Percentiles rank a stretch among this genome's conserved stretches.
Evolutionary conservation across 768 basidiomycete genomes (phyloP).

Genomic region (Albatrellus ellisii): DNA sequence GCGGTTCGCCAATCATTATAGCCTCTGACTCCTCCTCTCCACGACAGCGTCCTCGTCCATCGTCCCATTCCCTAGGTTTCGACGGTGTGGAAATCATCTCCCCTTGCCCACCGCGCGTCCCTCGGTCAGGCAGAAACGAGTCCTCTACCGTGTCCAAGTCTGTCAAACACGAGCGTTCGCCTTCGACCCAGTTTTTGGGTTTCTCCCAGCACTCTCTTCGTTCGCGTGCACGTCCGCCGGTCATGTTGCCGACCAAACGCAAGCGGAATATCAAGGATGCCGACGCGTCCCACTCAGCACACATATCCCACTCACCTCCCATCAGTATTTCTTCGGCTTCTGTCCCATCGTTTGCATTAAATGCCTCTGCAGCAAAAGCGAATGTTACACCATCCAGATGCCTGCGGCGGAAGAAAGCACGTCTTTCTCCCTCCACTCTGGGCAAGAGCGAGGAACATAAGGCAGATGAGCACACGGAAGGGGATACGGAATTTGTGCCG

Average conservation of each 20-base stretch:
- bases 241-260: conserved; percentile 5
- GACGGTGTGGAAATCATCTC: background rate
- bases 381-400: background rate
- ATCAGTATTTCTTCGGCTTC: too few species aligned
- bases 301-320: too few species aligned
- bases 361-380: too few species aligned
- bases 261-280: conserved; percentile 4
- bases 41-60: background rate
- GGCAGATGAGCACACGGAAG: conserved; percentile 9
- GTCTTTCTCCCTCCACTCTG: conserved; percentile 25
- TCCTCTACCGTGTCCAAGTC: too few species aligned
- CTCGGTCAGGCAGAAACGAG: too few species aligned
- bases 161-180: too few species aligned
- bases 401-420: conserved; percentile 23
- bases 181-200: too few species aligned
- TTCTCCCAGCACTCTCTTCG: too few species aligned
- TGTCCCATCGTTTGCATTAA: too few species aligned
- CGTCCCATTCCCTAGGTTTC: background rate
- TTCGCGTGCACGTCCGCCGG: too few species aligned
- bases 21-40: background rate
- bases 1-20: background rate
- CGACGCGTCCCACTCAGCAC: background rate
- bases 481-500: conserved; percentile 30
- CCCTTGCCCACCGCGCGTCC: background rate
- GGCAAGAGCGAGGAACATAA: conserved; percentile 3